Base-by-base conservation (phyloP, 768 basidiomycete genomes). In the Hemileccinum rubropunctum region DNA sequence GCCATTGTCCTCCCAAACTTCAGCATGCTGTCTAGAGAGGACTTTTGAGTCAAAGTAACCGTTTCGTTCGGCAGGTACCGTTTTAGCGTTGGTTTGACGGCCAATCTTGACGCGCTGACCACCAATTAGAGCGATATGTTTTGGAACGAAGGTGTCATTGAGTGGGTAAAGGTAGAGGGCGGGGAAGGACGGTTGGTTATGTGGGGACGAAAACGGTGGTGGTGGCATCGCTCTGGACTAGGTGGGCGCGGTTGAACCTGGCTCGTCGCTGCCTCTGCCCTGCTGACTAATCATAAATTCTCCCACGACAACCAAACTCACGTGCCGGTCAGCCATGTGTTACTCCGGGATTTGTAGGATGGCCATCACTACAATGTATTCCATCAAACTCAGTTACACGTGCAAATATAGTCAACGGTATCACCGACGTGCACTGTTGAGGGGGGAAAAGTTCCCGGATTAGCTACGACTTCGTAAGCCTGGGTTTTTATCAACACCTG, bases 31-130 rank as follows among this genome's bases (percentile, higher is more conserved):
- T 58, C 95, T 77, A 58, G 89, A 91, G 53, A 99, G 76, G 8
- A 98, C 86, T 66, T 98, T 98, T 20, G 86, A 89, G 73, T 98
- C 95, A 67, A 99, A 98, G 74, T 89, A 99, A 10, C 94, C 95
- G 65, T 99, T 98, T 62, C 88, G 77, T 64, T 95, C 92, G 11
- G 81, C 84, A 15, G 95, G 95, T 27, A 91, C 83, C 0, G 94
- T 97, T 78, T 97, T 97, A 49, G 86, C 84, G 68, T 94, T 97
- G 14, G 94, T 98, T 72, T 98, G 95, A 49, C 95, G 75, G 15
- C 95, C 95, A 65, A 99, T 95, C 81, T 93, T 88, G 45, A 86
- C 82, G 64, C 82, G 87, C 67, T 83, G 82, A 49, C 75, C 77
- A 27, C 62, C 56, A 38, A 70, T 66, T 53, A 95, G 82, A n/a